phyloP scores from a whole-genome alignment of 2,329 filamentous ascomycete genomes.

The Penicillium sp. region DNA sequence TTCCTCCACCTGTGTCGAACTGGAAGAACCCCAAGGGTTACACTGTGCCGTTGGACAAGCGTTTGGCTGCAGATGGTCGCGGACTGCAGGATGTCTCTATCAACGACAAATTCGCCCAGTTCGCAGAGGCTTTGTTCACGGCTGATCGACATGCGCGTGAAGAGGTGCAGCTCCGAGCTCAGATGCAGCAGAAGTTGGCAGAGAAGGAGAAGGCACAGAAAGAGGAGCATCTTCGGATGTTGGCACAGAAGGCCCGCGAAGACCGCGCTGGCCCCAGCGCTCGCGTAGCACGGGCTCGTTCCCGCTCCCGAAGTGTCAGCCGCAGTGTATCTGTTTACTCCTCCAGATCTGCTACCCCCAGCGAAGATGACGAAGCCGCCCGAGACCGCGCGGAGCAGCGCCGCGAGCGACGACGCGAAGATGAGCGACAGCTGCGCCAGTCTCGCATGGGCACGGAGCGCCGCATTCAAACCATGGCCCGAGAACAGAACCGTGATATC shows the following conservation, averaged over 20 bases:
- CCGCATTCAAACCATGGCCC: slow-evolving; percentile 85
- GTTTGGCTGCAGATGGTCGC: slow-evolving; percentile 87
- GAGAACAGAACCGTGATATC: slow-evolving; percentile 95
- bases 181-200: slow-evolving; percentile 93
- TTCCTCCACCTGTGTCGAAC: slow-evolving; percentile 85
- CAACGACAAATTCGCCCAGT: slow-evolving; percentile 97
- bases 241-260: slow-evolving; percentile 89
- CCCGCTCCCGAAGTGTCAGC: slow-evolving; percentile 50
- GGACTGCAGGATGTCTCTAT: slow-evolving; percentile 91
- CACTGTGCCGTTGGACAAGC: slow-evolving; percentile 92
- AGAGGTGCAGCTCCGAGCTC: slow-evolving; percentile 85
- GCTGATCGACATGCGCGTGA: slow-evolving; percentile 93
- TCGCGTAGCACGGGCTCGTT: slow-evolving; percentile 45
- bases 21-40: slow-evolving; percentile 99
- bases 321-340: slow-evolving; percentile 47
- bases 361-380: slow-evolving; percentile 67
- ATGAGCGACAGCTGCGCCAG: slow-evolving; percentile 86
- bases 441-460: slow-evolving; percentile 94
- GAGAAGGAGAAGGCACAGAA: slow-evolving; percentile 96
- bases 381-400: slow-evolving; percentile 75
- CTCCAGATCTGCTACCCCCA: slow-evolving; percentile 48
- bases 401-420: slow-evolving; percentile 74
- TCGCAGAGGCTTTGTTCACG: slow-evolving; percentile 90
- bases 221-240: slow-evolving; percentile 81
- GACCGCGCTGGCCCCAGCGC: slow-evolving; percentile 63